phyloP scores from a whole-genome alignment of 371 early-diverging fungal species.

The Chytridium lagenaria region DNA sequence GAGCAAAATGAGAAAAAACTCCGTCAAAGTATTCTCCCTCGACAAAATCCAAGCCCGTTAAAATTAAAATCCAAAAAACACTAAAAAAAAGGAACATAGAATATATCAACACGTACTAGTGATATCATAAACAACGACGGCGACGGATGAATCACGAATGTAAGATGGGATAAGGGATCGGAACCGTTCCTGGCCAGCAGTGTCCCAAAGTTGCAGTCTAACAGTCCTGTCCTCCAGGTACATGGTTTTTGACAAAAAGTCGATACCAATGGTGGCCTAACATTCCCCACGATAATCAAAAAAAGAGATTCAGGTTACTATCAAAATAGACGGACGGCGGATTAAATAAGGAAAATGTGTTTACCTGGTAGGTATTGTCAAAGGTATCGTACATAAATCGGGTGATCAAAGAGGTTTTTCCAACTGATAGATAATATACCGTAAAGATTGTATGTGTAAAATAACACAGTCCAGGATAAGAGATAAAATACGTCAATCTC shows the following conservation, averaged over 20 bases:
- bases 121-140: conserved; percentile 97
- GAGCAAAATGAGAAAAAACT: background rate
- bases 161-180: conserved; percentile 97
- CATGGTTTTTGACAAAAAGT: conserved; percentile 99
- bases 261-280: conserved; percentile 99
- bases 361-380: conserved; percentile 94
- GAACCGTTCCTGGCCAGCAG: conserved; percentile 99
- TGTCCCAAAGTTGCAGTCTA: conserved; percentile 99
- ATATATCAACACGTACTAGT: conserved; percentile 67
- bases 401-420: conserved; percentile 99
- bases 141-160: conserved; percentile 98
- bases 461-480: background rate
- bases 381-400: conserved; percentile 99
- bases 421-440: conserved; percentile 81
- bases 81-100: background rate
- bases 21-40: background rate
- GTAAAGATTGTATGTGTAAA: background rate
- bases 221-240: conserved; percentile 96
- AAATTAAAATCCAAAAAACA: background rate
- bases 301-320: no score
- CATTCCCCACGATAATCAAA: conserved; percentile 16
- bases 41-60: no score
- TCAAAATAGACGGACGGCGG: background rate
- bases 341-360: background rate
- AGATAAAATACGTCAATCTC: background rate